phyloP scores from a whole-genome alignment of 257 asterid species.

The Solanum gracilifrons region DNA sequence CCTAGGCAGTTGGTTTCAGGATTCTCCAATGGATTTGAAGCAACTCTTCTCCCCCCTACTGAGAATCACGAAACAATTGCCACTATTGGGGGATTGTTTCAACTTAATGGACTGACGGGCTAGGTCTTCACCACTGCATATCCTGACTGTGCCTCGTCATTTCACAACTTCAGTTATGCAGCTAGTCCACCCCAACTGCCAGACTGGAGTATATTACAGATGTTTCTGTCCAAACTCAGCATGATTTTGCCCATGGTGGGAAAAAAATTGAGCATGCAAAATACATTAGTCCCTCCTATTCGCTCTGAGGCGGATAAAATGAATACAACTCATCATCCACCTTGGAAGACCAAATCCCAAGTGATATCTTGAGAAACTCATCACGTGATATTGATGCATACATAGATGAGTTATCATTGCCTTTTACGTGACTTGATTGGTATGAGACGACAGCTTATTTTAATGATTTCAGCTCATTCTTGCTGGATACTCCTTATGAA shows the following conservation, averaged over 20 bases:
- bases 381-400: conserved; percentile 24
- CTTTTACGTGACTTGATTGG: conserved; percentile 22
- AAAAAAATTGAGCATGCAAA: conserved; percentile 11
- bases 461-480: conserved; percentile 21
- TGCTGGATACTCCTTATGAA: conserved; percentile 39
- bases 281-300: conserved; percentile 7
- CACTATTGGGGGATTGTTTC: conserved; percentile 6
- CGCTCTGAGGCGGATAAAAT: conserved; percentile 2
- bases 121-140: neutral
- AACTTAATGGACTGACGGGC: conserved; percentile 11
- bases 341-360: conserved; percentile 10
- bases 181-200: conserved; percentile 25
- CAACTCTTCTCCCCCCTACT: conserved; percentile 1
- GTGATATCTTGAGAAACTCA: conserved; percentile 10
- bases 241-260: conserved; percentile 18
- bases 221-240: conserved; percentile 4
- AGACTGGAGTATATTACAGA: conserved; percentile 19
- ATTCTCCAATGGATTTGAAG: conserved; percentile 11
- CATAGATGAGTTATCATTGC: conserved; percentile 26
- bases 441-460: conserved; percentile 19
- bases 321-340: conserved; percentile 8
- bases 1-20: conserved; percentile 6
- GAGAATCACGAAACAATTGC: neutral
- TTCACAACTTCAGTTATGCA: conserved; percentile 20
- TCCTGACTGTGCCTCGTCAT: conserved; percentile 17